Base-by-base conservation (phyloP, 306 rosid genomes). In the Cajanus cajan region DNA sequence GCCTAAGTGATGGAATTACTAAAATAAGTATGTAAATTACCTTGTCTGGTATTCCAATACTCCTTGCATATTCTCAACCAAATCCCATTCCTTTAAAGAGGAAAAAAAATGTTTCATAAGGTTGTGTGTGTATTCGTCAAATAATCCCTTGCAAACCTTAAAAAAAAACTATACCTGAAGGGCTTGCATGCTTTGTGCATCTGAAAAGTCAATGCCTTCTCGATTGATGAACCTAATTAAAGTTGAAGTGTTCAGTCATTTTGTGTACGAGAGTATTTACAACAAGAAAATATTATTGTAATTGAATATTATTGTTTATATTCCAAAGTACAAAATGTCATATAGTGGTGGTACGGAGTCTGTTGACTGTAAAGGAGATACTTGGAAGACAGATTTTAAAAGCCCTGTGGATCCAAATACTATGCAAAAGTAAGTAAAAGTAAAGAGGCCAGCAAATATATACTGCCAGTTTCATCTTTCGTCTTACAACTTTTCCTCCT, bases 181-280 rank as follows among this genome's bases (percentile, higher is more conserved):
- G 16, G 96, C 99, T 90, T 93, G 98, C 98, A 90, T 95, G 85
- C 89, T 87, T 85, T 93, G 96, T 73, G 96, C 98, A 89, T 91
- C 99, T 15, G 99, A 95, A 86, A 95, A 95, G 91, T 95, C 99
- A 48, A 95, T 95, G 70, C 99, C 99, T 34, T 93, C 98, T 73
- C 91, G 91, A 73, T 95, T 91, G 85, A 91, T 85, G 85, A 95
- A 91, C 93, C 99, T 95, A 72, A 80, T 76, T 84, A 54, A 86
- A 31, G 65, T 55, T 21, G 52, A 84, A 81, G 51, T 43, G 57
- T 39, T 80, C 73, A 78, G 71, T 39, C 59, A 55, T 77, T 36
- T 74, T 40, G 50, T 4, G 76, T 22, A 50, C 28, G 59, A 39
- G 68, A 65, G 33, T 33, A 66, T 64, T 66, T 74, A 61, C 50